These are phyloP conservation scores for Salix arbutifolia DNA, from an alignment of 345 rosid species.

Conservation along the genomic window DNA sequence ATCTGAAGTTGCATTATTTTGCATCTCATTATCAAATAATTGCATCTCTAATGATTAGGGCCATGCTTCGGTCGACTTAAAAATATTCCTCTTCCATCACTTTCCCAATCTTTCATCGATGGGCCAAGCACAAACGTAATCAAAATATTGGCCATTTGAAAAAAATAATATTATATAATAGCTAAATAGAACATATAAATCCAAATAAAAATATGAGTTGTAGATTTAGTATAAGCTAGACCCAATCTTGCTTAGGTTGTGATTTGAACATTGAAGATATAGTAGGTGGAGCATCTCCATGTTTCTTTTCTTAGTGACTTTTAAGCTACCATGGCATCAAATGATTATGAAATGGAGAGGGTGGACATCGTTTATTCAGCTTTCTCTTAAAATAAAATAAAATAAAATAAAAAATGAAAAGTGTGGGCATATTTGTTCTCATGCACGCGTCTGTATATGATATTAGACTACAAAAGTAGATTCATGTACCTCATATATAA, in stretches of 20 bases:
- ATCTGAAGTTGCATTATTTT: conserved; percentile 6
- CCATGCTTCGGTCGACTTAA: conserved; percentile 21
- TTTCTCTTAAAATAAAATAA: background rate
- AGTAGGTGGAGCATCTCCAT: conserved; percentile 12
- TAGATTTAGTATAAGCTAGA: background rate
- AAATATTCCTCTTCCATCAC: conserved; percentile 20
- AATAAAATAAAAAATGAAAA: background rate
- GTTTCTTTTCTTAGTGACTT: conserved; percentile 10
- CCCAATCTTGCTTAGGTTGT: background rate
- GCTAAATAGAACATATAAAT: too few relatives aligned
- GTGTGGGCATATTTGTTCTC: conserved; percentile 2
- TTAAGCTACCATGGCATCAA: conserved; percentile 16
- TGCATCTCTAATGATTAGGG: conserved; percentile 33
- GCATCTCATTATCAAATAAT: conserved; percentile 24
- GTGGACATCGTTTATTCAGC: background rate
- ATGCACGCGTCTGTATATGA: conserved; percentile 11
- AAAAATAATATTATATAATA: background rate
- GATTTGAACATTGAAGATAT: conserved; percentile 4
- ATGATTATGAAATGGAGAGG: background rate
- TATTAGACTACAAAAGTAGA: conserved; percentile 4
- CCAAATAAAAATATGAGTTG: background rate
- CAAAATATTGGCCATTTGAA: background rate
- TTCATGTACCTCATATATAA: conserved; percentile 9
- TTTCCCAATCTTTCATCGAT: conserved; percentile 6
- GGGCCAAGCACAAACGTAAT: conserved; percentile 6